These are phyloP conservation scores for Apiospora phragmitis DNA, from an alignment of 2,329 filamentous ascomycete species.

Conservation along the genomic window DNA sequence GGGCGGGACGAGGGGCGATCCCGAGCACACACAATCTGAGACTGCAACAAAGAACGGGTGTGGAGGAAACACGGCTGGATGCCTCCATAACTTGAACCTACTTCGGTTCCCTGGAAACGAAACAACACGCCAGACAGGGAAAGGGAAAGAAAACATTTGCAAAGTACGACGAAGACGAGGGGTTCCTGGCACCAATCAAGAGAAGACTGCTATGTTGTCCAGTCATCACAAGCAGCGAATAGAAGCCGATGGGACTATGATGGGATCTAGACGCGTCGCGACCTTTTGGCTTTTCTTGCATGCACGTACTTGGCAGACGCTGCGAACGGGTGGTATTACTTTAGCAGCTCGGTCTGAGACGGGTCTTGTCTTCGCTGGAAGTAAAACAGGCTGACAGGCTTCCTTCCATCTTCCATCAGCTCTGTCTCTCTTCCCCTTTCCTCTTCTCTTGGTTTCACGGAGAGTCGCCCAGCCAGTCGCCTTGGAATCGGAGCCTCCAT, in stretches of 20 bases:
- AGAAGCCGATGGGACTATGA: neutral
- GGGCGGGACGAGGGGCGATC: neutral
- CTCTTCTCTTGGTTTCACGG: neutral
- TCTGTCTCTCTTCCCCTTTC: neutral
- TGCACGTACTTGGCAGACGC: neutral
- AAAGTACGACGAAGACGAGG: neutral
- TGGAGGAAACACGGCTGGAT: slow-evolving; percentile 2
- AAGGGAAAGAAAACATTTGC: neutral
- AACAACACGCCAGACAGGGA: neutral
- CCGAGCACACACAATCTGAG: neutral
- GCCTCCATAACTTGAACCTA: too few relatives aligned
- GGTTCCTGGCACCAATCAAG: neutral
- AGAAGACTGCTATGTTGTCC: neutral
- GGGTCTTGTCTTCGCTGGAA: too few relatives aligned
- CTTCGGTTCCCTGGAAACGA: slow-evolving; percentile 3
- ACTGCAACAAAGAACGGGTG: neutral
- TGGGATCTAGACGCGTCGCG: neutral
- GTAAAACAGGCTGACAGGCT: neutral
- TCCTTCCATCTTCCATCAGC: neutral
- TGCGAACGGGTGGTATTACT: neutral
- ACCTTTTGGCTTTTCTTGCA: neutral
- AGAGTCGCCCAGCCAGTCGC: neutral
- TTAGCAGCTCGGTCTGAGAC: neutral
- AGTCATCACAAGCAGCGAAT: neutral
- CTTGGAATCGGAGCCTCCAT: neutral